Conservation (phyloP, 2,329 filamentous ascomycete genomes). For the Talaromyces rugulosus region DNA sequence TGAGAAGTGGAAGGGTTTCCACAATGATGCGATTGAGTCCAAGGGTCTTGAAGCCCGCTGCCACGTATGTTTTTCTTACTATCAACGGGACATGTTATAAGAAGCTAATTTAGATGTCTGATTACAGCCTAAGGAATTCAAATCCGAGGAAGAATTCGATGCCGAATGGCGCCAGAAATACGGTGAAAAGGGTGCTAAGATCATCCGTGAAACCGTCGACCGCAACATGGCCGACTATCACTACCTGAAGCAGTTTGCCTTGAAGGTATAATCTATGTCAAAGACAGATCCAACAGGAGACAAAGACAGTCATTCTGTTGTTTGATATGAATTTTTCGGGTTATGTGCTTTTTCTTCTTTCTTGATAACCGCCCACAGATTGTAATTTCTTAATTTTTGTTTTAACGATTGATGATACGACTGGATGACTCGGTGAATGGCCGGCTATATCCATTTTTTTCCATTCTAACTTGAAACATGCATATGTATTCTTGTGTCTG, state of each 20-base stretch:
- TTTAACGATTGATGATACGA: neutral
- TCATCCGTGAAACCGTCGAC: conserved; percentile 57
- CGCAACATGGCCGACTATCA: conserved; percentile 58
- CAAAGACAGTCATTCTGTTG: neutral
- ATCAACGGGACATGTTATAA: neutral
- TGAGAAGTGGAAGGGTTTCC: conserved; percentile 96
- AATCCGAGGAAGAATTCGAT: conserved; percentile 53
- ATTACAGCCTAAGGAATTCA: conserved; percentile 27
- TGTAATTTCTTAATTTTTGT: neutral
- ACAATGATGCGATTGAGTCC: conserved; percentile 88
- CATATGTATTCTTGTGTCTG: neutral
- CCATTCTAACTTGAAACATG: neutral
- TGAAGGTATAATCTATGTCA: conserved; percentile 42
- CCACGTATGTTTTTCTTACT: conserved; percentile 33
- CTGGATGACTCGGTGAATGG: neutral
- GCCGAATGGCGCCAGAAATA: conserved; percentile 59
- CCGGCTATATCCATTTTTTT: neutral
- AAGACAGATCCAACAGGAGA: neutral
- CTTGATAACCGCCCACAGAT: neutral
- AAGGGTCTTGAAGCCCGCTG: conserved; percentile 63
- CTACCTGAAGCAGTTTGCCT: conserved; percentile 62
- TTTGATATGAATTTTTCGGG: neutral
- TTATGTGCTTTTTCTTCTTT: neutral
- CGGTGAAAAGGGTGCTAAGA: conserved; percentile 54
- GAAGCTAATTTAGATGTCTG: conserved; percentile 8